Percentiles rank a stretch among this genome's conserved stretches.
Evolutionary conservation across 108 stramenopile species (phyloP).

Genomic region (Aurantiochytrium sp.): DNA sequence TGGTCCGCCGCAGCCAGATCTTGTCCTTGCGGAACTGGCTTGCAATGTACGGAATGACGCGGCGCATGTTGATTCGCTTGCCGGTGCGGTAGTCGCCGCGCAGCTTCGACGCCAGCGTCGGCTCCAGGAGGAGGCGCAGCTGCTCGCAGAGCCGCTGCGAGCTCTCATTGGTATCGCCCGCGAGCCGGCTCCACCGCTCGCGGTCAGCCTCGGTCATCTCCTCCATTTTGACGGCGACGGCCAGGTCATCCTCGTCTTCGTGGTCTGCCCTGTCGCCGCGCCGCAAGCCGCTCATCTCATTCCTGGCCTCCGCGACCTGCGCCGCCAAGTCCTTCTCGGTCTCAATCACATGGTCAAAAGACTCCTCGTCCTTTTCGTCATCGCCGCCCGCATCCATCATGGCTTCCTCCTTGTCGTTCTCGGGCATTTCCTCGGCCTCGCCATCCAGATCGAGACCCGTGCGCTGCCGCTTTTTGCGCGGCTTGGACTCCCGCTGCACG

Average conservation of each 20-base stretch:
- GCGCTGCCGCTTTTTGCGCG: constrained; percentile 32
- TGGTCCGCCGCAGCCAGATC: constrained; percentile 97
- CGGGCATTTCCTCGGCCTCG: constrained; percentile 37
- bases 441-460: background rate
- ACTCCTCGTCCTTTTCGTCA: background rate
- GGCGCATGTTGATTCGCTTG: constrained; percentile 96
- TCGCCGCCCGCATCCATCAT: background rate
- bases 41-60: constrained; percentile 97
- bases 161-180: constrained; percentile 68
- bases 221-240: background rate
- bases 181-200: constrained; percentile 43
- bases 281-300: too few relatives aligned
- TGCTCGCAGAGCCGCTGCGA: constrained; percentile 91
- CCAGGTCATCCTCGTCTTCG: background rate
- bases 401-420: background rate
- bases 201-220: background rate
- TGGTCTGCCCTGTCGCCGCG: too few relatives aligned
- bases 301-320: constrained; percentile 39
- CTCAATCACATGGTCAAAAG: background rate
- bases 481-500: background rate
- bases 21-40: constrained; percentile 96
- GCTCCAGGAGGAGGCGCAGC: constrained; percentile 89
- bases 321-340: background rate
- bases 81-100: constrained; percentile 95
- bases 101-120: constrained; percentile 86